phyloP scores from a whole-genome alignment of 2,329 filamentous ascomycete species.

The Saccharata proteae region DNA sequence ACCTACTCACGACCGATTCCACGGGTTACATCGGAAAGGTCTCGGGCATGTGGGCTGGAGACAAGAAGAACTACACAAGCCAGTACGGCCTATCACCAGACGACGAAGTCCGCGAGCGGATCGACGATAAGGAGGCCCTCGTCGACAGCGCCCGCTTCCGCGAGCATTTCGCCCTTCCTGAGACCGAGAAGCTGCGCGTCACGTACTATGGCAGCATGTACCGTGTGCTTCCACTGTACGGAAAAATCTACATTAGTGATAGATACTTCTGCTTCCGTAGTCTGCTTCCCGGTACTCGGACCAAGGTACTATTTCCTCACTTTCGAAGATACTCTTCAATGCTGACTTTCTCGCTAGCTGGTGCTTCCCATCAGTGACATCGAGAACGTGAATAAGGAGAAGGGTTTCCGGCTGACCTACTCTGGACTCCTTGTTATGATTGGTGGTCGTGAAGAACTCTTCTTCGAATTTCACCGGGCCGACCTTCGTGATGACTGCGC shows the following conservation, averaged over 20 bases:
- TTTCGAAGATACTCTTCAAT: constrained; percentile 4
- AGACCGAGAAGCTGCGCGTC: constrained; percentile 70
- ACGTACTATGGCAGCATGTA: constrained; percentile 91
- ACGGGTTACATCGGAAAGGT: constrained; percentile 97
- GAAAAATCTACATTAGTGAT: constrained; percentile 90
- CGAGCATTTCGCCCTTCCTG: constrained; percentile 78
- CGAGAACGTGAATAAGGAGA: constrained; percentile 88
- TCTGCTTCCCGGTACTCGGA: constrained; percentile 74
- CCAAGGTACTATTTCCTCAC: constrained; percentile 42
- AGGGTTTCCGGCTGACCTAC: constrained; percentile 85
- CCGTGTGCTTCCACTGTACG: constrained; percentile 80
- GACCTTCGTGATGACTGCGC: constrained; percentile 82
- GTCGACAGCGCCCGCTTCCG: constrained; percentile 60
- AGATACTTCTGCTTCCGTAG: constrained; percentile 87
- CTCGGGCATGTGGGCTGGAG: constrained; percentile 91
- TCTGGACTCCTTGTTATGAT: constrained; percentile 88
- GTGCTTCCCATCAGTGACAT: constrained; percentile 85
- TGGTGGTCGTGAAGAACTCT: constrained; percentile 85
- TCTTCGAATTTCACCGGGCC: constrained; percentile 77
- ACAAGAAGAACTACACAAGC: constrained; percentile 77
- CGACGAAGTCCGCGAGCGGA: constrained; percentile 46
- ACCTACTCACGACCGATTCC: constrained; percentile 72
- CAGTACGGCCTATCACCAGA: constrained; percentile 52
- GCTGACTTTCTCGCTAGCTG: constrained; percentile 28
- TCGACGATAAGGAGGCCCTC: constrained; percentile 42